phyloP scores from a whole-genome alignment of 2,329 filamentous ascomycete species.

The Penicillium sp. region DNA sequence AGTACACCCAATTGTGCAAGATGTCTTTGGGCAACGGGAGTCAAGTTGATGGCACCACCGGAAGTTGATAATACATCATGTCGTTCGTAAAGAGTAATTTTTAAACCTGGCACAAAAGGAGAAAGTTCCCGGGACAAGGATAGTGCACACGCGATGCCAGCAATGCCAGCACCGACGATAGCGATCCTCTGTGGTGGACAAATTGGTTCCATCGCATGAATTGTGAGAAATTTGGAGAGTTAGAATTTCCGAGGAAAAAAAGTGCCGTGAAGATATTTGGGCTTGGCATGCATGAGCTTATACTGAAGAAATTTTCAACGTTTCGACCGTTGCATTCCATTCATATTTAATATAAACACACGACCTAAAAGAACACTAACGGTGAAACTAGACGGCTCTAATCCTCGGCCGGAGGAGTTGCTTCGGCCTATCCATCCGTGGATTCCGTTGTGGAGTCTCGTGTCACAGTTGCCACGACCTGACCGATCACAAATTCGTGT shows the following conservation, averaged over 20 bases:
- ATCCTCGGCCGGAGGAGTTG: conserved; percentile 25
- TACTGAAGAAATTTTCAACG: neutral
- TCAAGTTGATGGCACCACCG: conserved; percentile 47
- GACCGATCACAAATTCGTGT: neutral
- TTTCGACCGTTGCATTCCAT: neutral
- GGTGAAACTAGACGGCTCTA: conserved; percentile 6
- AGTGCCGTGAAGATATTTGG: neutral
- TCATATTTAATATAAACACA: neutral
- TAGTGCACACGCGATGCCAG: conserved; percentile 36
- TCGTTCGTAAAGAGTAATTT: conserved; percentile 43
- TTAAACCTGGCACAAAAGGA: conserved; percentile 34
- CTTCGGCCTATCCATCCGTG: conserved; percentile 19
- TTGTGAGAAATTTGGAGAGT: neutral
- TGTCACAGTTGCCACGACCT: neutral
- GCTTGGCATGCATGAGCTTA: conserved; percentile 6
- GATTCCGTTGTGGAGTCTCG: conserved; percentile 18
- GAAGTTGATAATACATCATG: conserved; percentile 44
- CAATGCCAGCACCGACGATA: conserved; percentile 38
- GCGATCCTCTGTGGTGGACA: conserved; percentile 28
- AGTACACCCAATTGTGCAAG: conserved; percentile 45
- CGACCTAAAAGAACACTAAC: neutral
- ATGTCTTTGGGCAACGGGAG: conserved; percentile 46
- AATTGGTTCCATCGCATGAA: conserved; percentile 12
- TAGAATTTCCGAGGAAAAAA: neutral
- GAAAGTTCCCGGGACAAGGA: conserved; percentile 34